Percentiles rank a stretch among this genome's conserved stretches.
Conservation (phyloP, 495 filamentous ascomycete species). For the Penicillium cosmopolitanum region DNA sequence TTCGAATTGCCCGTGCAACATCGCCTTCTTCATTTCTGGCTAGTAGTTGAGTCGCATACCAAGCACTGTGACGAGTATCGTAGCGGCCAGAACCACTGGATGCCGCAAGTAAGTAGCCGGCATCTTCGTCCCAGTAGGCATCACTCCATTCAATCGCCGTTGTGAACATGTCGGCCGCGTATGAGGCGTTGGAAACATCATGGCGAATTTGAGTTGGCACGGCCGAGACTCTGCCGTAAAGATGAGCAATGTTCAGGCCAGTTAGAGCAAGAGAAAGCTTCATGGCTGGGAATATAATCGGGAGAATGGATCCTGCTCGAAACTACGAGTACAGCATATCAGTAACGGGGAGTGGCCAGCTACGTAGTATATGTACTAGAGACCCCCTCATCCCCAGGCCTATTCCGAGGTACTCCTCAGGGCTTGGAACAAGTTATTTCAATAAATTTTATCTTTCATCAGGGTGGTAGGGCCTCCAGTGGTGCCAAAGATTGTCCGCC, state of each 20-base stretch:
- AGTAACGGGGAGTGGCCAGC: no score
- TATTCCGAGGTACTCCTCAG: no score
- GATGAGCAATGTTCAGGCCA: neutral
- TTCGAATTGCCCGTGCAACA: slow-evolving; percentile 38
- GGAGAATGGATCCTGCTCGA: neutral
- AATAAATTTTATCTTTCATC: no score
- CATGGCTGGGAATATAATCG: neutral
- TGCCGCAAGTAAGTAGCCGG: slow-evolving; percentile 22
- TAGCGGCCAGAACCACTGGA: slow-evolving; percentile 21
- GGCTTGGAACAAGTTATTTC: no score
- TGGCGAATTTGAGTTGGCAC: slow-evolving; percentile 1
- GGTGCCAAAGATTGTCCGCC: no score
- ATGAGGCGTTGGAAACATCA: neutral
- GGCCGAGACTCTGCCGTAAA: neutral
- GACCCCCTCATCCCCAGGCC: neutral
- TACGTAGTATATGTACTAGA: neutral
- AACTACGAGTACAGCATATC: neutral
- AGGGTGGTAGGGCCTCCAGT: no score
- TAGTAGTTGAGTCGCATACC: slow-evolving; percentile 46
- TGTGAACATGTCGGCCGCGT: slow-evolving; percentile 26
- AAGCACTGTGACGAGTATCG: slow-evolving; percentile 40
- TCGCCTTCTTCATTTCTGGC: slow-evolving; percentile 41
- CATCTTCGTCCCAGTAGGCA: slow-evolving; percentile 21
- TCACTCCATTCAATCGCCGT: slow-evolving; percentile 28
- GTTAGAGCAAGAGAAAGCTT: neutral